Conservation (phyloP, 805 yeast species). For the Clavispora carvajalis region DNA sequence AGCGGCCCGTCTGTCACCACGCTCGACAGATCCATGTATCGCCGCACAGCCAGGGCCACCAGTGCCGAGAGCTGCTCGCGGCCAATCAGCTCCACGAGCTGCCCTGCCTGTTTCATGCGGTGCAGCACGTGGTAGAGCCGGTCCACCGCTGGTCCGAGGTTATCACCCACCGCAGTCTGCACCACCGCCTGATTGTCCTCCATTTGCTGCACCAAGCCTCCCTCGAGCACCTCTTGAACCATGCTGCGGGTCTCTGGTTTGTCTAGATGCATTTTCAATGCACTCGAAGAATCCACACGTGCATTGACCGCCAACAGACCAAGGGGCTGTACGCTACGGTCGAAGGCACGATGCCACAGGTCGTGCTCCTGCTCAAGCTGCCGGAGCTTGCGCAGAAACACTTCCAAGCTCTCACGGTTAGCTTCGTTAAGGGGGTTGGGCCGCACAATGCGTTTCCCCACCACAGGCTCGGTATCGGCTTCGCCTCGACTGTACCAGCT, state of each 20-base stretch:
- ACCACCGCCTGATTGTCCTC: constrained; percentile 8
- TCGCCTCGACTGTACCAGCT: constrained; percentile 58
- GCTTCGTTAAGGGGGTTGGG: constrained; percentile 60
- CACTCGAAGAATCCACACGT: not conserved
- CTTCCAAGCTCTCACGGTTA: constrained; percentile 43
- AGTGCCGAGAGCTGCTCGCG: constrained; percentile 5
- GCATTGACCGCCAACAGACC: constrained; percentile 5
- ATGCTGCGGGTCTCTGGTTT: not conserved
- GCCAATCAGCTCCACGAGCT: constrained; percentile 15
- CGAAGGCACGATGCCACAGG: constrained; percentile 40
- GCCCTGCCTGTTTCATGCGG: constrained; percentile 21
- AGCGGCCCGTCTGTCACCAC: not conserved
- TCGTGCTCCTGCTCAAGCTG: constrained; percentile 42
- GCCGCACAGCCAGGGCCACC: constrained; percentile 8
- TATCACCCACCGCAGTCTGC: constrained; percentile 10
- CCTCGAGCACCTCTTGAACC: constrained; percentile 1
- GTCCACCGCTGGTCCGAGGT: constrained; percentile 31
- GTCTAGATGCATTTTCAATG: not conserved
- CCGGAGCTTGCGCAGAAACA: constrained; percentile 40
- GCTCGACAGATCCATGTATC: constrained; percentile 5
- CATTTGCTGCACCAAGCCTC: not conserved
- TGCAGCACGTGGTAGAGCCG: constrained; percentile 29
- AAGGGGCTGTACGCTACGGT: constrained; percentile 14
- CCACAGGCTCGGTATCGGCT: constrained; percentile 17
- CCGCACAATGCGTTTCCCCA: constrained; percentile 29